A percentile compares a stretch with the other conserved stretches of the same genome.
phyloP scores from a whole-genome alignment of 164 flowering plant species.

The Sedum album region DNA sequence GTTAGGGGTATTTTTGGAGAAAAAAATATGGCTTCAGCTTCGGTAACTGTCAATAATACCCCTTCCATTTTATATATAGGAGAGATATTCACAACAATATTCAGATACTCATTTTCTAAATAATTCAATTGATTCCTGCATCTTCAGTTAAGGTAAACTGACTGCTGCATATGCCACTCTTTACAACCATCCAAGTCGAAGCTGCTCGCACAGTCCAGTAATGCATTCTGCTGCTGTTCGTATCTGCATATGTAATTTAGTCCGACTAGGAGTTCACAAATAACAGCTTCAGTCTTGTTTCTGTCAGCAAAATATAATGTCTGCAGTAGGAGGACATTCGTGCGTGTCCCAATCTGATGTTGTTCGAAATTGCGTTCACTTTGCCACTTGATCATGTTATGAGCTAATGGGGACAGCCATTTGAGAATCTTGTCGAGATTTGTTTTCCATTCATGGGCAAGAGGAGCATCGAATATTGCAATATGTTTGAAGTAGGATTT shows the following conservation, averaged over 20 bases:
- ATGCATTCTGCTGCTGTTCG: slow-evolving; percentile 90
- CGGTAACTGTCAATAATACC: too few relatives aligned
- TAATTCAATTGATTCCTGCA: background rate
- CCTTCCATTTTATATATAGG: too few relatives aligned
- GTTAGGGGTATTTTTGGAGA: too few relatives aligned
- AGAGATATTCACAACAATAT: background rate
- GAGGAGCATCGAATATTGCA: slow-evolving; percentile 84
- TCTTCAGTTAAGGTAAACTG: slow-evolving; percentile 19
- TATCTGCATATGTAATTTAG: slow-evolving; percentile 89
- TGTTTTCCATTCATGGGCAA: slow-evolving; percentile 93
- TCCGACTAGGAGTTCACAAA: slow-evolving; percentile 83
- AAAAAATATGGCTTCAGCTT: too few relatives aligned
- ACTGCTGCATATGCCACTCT: slow-evolving; percentile 65
- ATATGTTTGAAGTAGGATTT: slow-evolving; percentile 61
- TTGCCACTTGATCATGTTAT: slow-evolving; percentile 97
- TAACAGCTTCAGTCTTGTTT: slow-evolving; percentile 67
- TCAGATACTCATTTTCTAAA: background rate
- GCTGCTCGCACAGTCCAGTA: slow-evolving; percentile 91
- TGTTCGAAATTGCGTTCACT: slow-evolving; percentile 94
- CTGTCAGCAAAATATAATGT: slow-evolving; percentile 86
- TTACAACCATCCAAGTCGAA: slow-evolving; percentile 75
- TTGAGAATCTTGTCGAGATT: slow-evolving; percentile 52
- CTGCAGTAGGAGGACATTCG: slow-evolving; percentile 86
- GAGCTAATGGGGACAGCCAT: slow-evolving; percentile 93
- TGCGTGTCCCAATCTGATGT: slow-evolving; percentile 58